Conservation (phyloP, 1,139 yeast genomes). For the Nematodospora anomalae region DNA sequence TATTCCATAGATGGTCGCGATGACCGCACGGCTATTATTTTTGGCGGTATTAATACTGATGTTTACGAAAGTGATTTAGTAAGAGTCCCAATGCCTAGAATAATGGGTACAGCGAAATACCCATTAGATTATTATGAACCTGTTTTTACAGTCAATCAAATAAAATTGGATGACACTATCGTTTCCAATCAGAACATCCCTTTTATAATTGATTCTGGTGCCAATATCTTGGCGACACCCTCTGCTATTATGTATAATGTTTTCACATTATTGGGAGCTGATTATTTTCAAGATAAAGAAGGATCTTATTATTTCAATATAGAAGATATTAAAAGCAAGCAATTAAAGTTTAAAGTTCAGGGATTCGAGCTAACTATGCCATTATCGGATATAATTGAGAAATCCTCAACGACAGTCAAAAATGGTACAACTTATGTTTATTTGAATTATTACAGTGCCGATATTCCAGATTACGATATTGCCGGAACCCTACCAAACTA, state of each 20-base stretch:
- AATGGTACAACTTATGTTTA: constrained; percentile 17
- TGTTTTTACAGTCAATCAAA: constrained; percentile 20
- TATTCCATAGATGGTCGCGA: constrained; percentile 19
- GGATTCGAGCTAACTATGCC: constrained; percentile 21
- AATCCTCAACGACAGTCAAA: neutral
- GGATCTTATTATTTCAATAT: constrained; percentile 14
- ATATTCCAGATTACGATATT: constrained; percentile 19
- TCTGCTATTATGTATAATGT: constrained; percentile 20
- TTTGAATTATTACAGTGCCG: constrained; percentile 15
- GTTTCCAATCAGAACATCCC: constrained; percentile 19
- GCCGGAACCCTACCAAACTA: constrained; percentile 22
- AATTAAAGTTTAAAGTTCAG: constrained; percentile 19
- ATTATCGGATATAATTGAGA: constrained; percentile 14
- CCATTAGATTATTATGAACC: constrained; percentile 15
- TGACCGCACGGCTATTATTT: constrained; percentile 15
- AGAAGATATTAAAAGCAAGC: constrained; percentile 8
- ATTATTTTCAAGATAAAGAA: constrained; percentile 10
- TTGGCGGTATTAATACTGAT: constrained; percentile 24
- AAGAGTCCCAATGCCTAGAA: constrained; percentile 19
- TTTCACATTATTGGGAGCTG: constrained; percentile 15
- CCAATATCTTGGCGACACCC: constrained; percentile 21
- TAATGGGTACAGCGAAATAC: constrained; percentile 13
- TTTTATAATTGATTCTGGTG: constrained; percentile 24
- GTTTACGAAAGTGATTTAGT: constrained; percentile 19
- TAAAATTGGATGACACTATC: constrained; percentile 13